Conservation (phyloP, 345 rosid species). For the Fremontodendron californicum region DNA sequence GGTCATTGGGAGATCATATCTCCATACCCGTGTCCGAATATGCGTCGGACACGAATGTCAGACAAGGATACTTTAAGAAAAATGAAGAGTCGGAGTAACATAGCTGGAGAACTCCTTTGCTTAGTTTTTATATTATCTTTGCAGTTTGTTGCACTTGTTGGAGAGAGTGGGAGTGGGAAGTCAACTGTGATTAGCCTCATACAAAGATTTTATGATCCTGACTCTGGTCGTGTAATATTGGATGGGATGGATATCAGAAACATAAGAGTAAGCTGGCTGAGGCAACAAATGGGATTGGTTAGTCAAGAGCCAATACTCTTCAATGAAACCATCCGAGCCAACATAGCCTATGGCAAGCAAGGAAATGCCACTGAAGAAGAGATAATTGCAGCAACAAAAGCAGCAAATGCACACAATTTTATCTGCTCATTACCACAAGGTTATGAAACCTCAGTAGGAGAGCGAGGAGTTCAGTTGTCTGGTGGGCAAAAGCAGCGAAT, state of each 20-base stretch:
- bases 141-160: conserved; percentile 70
- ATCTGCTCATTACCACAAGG: conserved; percentile 61
- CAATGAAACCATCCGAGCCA: conserved; percentile 57
- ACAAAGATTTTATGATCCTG: conserved; percentile 73
- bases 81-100: too few species aligned
- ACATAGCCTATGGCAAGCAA: conserved; percentile 58
- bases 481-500: conserved; percentile 70
- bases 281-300: conserved; percentile 72
- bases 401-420: conserved; percentile 62
- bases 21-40: too few species aligned
- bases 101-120: not conserved
- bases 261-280: conserved; percentile 56
- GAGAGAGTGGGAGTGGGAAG: conserved; percentile 77
- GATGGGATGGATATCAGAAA: conserved; percentile 39
- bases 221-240: conserved; percentile 44
- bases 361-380: conserved; percentile 51
- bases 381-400: conserved; percentile 49
- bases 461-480: conserved; percentile 66
- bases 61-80: too few species aligned
- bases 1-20: too few species aligned
- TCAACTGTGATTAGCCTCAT: conserved; percentile 64
- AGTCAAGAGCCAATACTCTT: conserved; percentile 74
- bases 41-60: too few species aligned
- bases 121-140: not conserved
- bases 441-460: conserved; percentile 59